Conservation (phyloP, 352 stramenopile species). For the Elongisporangium prolatum region DNA sequence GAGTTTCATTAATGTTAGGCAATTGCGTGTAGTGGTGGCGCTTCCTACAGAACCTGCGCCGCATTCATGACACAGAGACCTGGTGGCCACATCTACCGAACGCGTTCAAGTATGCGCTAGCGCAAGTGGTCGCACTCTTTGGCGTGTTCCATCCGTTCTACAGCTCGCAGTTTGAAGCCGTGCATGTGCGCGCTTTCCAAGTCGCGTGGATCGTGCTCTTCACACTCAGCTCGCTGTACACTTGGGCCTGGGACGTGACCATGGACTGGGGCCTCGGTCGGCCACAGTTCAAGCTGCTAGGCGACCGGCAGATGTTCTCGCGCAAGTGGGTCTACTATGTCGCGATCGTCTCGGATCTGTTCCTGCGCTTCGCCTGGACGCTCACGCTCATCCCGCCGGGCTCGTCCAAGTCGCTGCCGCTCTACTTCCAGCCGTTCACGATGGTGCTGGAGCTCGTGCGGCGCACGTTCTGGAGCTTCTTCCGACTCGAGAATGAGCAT, state of each 20-base stretch:
- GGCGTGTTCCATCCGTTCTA: conserved; percentile 84
- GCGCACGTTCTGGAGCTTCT: conserved; percentile 86
- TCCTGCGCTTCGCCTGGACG: conserved; percentile 81
- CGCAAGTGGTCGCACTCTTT: conserved; percentile 82
- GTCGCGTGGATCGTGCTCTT: conserved; percentile 76
- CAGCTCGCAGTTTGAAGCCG: conserved; percentile 14
- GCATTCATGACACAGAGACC: conserved; percentile 93
- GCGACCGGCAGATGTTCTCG: conserved; percentile 83
- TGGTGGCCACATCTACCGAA: conserved; percentile 96
- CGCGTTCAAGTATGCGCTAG: conserved; percentile 92
- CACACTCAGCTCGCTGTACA: conserved; percentile 80
- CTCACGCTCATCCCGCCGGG: conserved; percentile 73
- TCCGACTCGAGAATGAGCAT: conserved; percentile 83
- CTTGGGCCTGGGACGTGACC: conserved; percentile 96
- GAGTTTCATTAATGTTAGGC: background rate
- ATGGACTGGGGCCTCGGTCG: conserved; percentile 92
- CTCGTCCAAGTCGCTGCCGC: conserved; percentile 45
- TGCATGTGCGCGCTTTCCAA: conserved; percentile 39
- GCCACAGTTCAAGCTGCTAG: conserved; percentile 72
- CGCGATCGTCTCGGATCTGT: conserved; percentile 72
- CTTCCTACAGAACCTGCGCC: conserved; percentile 95
- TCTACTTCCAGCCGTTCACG: conserved; percentile 82
- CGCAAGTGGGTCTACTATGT: conserved; percentile 78
- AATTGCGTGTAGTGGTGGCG: conserved; percentile 74
- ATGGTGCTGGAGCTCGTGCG: conserved; percentile 84